Base-by-base conservation (phyloP, 2,329 filamentous ascomycete species). In the Pestalotiopsis fici region DNA sequence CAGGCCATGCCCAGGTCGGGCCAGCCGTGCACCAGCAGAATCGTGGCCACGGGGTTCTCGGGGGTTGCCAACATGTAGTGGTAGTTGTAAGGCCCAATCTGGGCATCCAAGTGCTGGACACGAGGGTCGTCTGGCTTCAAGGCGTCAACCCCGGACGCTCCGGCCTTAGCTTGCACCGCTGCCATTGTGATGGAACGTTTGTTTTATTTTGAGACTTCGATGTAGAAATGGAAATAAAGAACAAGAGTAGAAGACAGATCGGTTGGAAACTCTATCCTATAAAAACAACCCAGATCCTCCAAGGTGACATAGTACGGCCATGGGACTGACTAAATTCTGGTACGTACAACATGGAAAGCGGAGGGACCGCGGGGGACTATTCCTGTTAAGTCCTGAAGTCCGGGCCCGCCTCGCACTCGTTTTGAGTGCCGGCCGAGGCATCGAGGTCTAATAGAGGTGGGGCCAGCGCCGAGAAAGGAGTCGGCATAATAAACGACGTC, bases 1-100 rank as follows among this genome's bases (percentile, higher is more conserved):
- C 95, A 98, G 76, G 92, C 94, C 75, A 94, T 90, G 9, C 89
- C 88, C 21, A 96, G 80, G 79, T 97, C 94, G 0, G 95, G 95
- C 75, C 73, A 78, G 71, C 76, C 75, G 65, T 82, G 79, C 65
- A 79, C 72, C 12, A 82, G 78, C 67, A 89, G 79, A 65, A 88
- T 80, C 18, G 86, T 88, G 57, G 82, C 84, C 65, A 79, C 73
- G 39, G 81, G 81, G 55, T 78, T 76, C 57, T 70, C 78, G 76
- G 88, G 85, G 71, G 86, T 82, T 56, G 83, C 85, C 35, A 89
- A 78, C 67, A 90, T 82, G 76, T 90, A 91, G 74, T 85, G 88
- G 81, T 96, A 97, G 39, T 84, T 93, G 73, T 87, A 86, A 71
- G 90, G 91, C 71, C 91, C 90, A 67, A 95, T 82, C 64, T 83